These are phyloP conservation scores for Leonotis leonurus DNA, from an alignment of 257 asterid species.

Conservation along the genomic window DNA sequence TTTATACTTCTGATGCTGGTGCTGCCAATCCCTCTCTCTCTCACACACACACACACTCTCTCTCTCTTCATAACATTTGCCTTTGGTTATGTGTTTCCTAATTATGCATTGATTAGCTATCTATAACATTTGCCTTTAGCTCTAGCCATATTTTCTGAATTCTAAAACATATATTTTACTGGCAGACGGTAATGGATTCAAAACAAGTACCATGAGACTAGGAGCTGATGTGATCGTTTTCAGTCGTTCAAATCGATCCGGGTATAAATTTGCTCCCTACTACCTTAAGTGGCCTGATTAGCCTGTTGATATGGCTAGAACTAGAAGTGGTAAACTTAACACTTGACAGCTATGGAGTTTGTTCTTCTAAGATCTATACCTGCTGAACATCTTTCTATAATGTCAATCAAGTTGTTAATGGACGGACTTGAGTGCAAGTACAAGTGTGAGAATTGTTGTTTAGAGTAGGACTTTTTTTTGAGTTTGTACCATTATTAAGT, in stretches of 20 bases:
- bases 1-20: background rate
- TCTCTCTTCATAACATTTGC: background rate
- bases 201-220: constrained; percentile 94
- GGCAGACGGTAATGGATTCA: constrained; percentile 94
- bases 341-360: background rate
- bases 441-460: constrained; percentile 11
- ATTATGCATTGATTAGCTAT: constrained; percentile 5
- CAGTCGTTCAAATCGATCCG: constrained; percentile 62
- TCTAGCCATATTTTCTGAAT: constrained; percentile 3
- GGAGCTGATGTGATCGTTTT: constrained; percentile 92
- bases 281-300: constrained; percentile 13
- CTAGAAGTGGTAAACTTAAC: background rate
- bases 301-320: background rate
- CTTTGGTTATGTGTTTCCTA: background rate
- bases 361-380: background rate
- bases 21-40: background rate
- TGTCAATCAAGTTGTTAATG: background rate
- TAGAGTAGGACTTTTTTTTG: background rate
- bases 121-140: background rate
- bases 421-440: constrained; percentile 7
- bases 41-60: background rate
- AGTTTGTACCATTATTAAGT: background rate
- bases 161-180: constrained; percentile 21
- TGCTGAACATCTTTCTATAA: constrained; percentile 9
- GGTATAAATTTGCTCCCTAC: constrained; percentile 37